phyloP scores from a whole-genome alignment of 257 asterid species.

The Mitragyna speciosa region DNA sequence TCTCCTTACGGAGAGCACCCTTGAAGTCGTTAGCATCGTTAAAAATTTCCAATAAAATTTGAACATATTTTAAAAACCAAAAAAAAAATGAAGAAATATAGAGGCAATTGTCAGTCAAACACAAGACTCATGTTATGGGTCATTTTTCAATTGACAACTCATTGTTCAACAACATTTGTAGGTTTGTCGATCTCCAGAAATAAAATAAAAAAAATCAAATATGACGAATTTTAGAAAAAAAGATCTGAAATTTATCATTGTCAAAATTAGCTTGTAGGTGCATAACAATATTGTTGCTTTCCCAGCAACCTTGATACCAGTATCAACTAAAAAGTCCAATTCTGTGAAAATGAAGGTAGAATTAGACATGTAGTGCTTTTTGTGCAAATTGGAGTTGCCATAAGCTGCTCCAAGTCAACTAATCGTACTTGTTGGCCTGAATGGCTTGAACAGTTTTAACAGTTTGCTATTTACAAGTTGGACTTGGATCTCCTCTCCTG shows the following conservation, averaged over 20 bases:
- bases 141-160: no score
- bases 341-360: conserved; percentile 22
- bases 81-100: no score
- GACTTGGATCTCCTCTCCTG: conserved; percentile 25
- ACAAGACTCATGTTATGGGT: no score
- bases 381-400: conserved; percentile 18
- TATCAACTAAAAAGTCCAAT: conserved; percentile 1
- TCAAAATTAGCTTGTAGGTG: not conserved
- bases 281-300: not conserved
- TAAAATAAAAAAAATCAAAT: no score
- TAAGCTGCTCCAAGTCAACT: not conserved
- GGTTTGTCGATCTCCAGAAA: no score
- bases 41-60: no score
- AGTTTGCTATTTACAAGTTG: conserved; percentile 21
- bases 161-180: no score
- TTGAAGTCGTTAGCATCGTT: no score
- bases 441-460: not conserved
- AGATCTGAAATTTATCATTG: not conserved
- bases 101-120: no score
- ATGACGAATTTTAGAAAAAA: not conserved
- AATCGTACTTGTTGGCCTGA: not conserved
- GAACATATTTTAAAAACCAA: no score
- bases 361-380: conserved; percentile 6
- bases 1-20: no score
- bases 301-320: not conserved